Conservation (phyloP, 2,329 filamentous ascomycete genomes). For the Venturia asperata region DNA sequence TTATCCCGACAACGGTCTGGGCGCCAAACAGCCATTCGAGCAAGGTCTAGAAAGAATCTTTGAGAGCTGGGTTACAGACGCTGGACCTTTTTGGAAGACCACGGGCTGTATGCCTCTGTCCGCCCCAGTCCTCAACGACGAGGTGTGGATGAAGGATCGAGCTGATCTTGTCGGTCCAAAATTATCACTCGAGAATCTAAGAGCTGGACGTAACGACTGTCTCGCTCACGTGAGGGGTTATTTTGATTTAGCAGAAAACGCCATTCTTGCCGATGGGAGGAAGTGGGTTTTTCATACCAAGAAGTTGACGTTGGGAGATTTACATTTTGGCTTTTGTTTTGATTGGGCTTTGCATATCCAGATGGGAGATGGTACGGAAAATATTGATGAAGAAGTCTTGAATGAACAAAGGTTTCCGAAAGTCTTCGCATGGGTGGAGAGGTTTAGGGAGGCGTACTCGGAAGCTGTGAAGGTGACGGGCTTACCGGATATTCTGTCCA, state of each 20-base stretch:
- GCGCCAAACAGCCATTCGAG: conserved; percentile 11
- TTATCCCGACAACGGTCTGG: conserved; percentile 10
- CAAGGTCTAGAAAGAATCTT: conserved; percentile 3
- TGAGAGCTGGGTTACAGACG: conserved; percentile 7
- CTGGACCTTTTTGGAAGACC: conserved; percentile 7
- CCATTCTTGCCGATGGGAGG: conserved; percentile 9
- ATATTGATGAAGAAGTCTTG: not conserved
- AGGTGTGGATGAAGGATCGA: conserved; percentile 5
- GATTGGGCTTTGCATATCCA: conserved; percentile 16
- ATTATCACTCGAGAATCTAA: not conserved
- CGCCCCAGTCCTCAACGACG: not conserved
- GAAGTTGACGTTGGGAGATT: conserved; percentile 17
- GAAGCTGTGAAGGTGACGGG: not conserved
- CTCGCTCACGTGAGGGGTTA: conserved; percentile 2
- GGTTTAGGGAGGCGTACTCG: not conserved
- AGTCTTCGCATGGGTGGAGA: conserved; percentile 19
- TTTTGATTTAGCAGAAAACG: conserved; percentile 5
- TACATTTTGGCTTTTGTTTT: conserved; percentile 12
- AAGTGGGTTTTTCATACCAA: conserved; percentile 5
- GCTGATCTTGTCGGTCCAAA: not conserved
- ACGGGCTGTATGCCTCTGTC: not conserved
- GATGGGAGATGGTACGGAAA: conserved; percentile 12
- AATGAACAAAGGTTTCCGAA: conserved; percentile 17
- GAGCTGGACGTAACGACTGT: not conserved
- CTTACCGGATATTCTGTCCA: not conserved